Conservation (phyloP, 257 asterid species). For the Paraleonurus japonicus region DNA sequence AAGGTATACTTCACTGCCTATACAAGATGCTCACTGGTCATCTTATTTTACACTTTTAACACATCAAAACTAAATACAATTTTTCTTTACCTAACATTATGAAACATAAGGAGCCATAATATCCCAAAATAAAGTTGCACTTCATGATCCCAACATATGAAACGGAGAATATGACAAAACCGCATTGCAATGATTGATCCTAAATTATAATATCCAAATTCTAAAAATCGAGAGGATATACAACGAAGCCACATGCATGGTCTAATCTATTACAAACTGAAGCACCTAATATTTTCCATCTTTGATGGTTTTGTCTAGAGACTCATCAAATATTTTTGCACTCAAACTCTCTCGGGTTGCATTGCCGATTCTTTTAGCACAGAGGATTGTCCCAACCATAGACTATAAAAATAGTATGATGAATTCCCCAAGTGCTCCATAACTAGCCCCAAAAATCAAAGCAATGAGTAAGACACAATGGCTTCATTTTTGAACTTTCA, state of each 20-base stretch:
- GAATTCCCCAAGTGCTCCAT: constrained; percentile 77
- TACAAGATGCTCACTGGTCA: too few species aligned
- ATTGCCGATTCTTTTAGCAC: constrained; percentile 63
- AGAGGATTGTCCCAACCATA: constrained; percentile 51
- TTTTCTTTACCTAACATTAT: too few species aligned
- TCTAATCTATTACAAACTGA: constrained; percentile 25
- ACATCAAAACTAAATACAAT: too few species aligned
- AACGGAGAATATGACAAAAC: constrained; percentile 18
- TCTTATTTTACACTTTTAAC: too few species aligned
- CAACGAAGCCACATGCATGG: constrained; percentile 35
- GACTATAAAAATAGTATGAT: constrained; percentile 59
- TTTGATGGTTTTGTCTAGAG: constrained; percentile 48
- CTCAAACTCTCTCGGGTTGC: constrained; percentile 40
- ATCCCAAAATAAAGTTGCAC: constrained; percentile 44
- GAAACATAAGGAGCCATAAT: neutral
- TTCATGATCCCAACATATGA: constrained; percentile 49
- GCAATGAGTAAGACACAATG: constrained; percentile 81
- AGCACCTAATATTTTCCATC: constrained; percentile 50
- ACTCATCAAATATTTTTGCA: constrained; percentile 41
- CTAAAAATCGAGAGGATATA: constrained; percentile 50
- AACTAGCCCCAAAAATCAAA: constrained; percentile 58
- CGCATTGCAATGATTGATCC: constrained; percentile 50
- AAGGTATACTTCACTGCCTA: too few species aligned
- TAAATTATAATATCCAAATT: constrained; percentile 55
- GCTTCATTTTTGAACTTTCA: constrained; percentile 36